A percentile compares a stretch with the other conserved stretches of the same genome.
Conservation (phyloP, 257 asterid species). For the Solanum pimpinellifolium region DNA sequence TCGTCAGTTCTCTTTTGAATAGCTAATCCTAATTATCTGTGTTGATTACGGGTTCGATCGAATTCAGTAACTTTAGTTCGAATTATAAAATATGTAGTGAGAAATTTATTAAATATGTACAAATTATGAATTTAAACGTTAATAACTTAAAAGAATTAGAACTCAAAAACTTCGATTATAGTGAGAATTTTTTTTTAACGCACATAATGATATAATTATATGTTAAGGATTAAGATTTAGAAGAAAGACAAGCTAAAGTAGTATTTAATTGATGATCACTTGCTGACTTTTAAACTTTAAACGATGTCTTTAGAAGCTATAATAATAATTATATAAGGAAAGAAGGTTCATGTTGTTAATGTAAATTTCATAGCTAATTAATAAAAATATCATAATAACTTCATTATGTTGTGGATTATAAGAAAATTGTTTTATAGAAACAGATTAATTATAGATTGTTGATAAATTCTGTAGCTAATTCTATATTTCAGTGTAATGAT, state of each 20-base stretch:
- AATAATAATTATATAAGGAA: not conserved
- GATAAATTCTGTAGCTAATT: no score
- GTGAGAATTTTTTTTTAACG: not conserved
- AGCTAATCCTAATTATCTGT: not conserved
- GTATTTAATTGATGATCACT: constrained; percentile 14
- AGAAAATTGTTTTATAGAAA: not conserved
- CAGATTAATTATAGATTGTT: not conserved
- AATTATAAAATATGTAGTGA: not conserved
- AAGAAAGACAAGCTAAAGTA: not conserved
- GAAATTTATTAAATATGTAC: not conserved
- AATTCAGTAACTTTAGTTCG: not conserved
- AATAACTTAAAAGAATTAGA: not conserved
- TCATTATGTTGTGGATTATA: not conserved
- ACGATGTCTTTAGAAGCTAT: not conserved
- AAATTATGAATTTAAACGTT: not conserved
- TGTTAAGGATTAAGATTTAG: not conserved
- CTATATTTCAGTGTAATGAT: no score
- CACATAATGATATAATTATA: not conserved
- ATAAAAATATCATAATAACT: not conserved
- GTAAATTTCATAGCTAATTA: not conserved
- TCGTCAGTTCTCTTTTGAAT: not conserved
- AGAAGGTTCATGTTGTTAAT: not conserved
- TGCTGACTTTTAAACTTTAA: not conserved
- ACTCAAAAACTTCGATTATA: not conserved
- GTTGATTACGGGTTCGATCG: not conserved